Base-by-base conservation (phyloP, 768 basidiomycete species). In the Lentinula lateritia region DNA sequence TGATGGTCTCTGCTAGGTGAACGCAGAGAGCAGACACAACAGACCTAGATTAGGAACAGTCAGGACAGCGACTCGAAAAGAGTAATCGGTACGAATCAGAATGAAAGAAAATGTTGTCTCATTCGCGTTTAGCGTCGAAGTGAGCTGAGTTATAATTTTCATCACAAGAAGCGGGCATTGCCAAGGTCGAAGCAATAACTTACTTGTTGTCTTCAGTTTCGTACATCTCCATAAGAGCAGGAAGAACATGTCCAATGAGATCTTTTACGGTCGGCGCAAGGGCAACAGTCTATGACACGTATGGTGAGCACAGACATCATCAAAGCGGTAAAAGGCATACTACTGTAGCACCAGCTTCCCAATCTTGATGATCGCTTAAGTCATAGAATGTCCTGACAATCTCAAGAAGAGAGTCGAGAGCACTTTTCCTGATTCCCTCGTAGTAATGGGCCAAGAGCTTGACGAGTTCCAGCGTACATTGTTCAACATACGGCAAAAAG, bases 201-300 rank as follows among this genome's bases (percentile, higher is more conserved):
- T 70, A 97, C 94, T 98, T 96, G 80, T 96, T 94, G 69, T 99
- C 97, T 75, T 99, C 97, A 3, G 87, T 85, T 68, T 91, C 88
- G 74, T 92, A 96, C 86, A 94, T 88, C 58, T 95, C 90, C 62
- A 98, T 71, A 35, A 98, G 80, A 28, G 86, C 82, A 6, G 81
- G 81, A 50, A 98, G 71, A 48, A 87, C 82, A 66, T 92, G 89
- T 5, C 82, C 82, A 62, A 93, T 86, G 50, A 98, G 82, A 66
- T 93, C 86, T 67, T 83, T 86, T 66, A 98, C 91, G 52, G 85
- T 85, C 38, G 76, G 74, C 65, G 87, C 84, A 53, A 93, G 72
- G 50, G 85, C 82, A 5, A 74, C 69, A 32, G 71, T 65, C 83
- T 82, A 9, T 23, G n/a, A 20, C 12, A n/a, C 12, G 16, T 61